phyloP scores from a whole-genome alignment of 768 basidiomycete genomes.

The Suillus bovinus region DNA sequence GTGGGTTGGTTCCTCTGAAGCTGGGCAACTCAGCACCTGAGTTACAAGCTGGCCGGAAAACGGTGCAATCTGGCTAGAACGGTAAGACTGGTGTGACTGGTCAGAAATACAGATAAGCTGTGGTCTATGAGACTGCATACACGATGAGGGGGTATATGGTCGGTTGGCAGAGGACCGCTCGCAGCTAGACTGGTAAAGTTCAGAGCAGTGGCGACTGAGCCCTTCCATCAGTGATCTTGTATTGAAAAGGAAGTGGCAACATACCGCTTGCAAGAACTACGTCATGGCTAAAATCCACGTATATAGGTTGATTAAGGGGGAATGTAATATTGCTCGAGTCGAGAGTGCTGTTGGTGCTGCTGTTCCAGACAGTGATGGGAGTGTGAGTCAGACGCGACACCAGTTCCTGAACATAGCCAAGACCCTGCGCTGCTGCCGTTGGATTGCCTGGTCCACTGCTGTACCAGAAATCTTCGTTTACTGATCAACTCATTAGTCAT shows the following conservation, averaged over 20 bases:
- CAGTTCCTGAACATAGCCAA: conserved; percentile 45
- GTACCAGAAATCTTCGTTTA: conserved; percentile 32
- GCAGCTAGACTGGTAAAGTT: conserved; percentile 44
- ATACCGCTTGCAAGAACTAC: conserved; percentile 40
- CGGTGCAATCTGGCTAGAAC: conserved; percentile 43
- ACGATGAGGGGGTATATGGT: conserved; percentile 36
- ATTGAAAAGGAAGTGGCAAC: conserved; percentile 4
- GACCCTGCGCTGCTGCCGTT: conserved; percentile 36
- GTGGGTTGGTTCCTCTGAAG: conserved; percentile 25
- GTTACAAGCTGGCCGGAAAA: conserved; percentile 49
- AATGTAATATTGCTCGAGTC: conserved; percentile 39
- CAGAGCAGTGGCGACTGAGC: conserved; percentile 42
- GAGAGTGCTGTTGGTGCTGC: conserved; percentile 48
- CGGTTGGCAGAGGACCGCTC: conserved; percentile 40
- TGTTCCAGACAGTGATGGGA: conserved; percentile 38
- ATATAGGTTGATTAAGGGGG: conserved; percentile 40
- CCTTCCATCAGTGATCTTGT: background rate
- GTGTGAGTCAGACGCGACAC: conserved; percentile 43
- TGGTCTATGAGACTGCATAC: conserved; percentile 16
- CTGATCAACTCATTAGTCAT: background rate
- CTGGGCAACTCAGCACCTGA: conserved; percentile 45
- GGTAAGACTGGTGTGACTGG: conserved; percentile 33
- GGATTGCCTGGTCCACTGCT: conserved; percentile 44
- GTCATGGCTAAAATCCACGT: conserved; percentile 49
- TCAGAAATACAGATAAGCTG: background rate